Evolutionary conservation across 2,329 filamentous ascomycete species (phyloP), one percentile per base, ranked within the genome.

Genomic region (Trichoderma atroviride): DNA sequence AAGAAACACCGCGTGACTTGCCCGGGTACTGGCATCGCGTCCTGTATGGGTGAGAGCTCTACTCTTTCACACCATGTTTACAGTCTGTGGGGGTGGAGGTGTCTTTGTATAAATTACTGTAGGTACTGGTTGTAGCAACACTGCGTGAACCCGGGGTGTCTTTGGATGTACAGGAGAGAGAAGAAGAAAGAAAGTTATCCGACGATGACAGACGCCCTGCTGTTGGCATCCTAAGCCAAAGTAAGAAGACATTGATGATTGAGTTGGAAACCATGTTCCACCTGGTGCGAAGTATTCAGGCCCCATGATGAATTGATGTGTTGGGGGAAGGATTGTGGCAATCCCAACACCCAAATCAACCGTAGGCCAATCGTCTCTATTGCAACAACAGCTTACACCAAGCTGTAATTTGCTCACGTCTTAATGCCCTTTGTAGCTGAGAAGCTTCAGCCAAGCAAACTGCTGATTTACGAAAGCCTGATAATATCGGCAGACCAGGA

Each of bases 1-100:
- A 63, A 11, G 14, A 35, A 35, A 14, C 33, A 35, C 33, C 47
- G 60, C 60, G 47, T 65, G 62, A 43, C 62, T 65, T 65, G 62
- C 16, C 22, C 56, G 16, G 50, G 55, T 43, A 31, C 24, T 27
- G 61, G 33, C 31, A 55, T n/a, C 50, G 40, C 37, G 33, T 64
- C 19, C 33, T 64, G 50, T 64, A 52, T 56, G 61, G 61, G 31
- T 13, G 33, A 65, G 50, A 43, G 31, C 33, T 56, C n/a, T 24
- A 13, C 24, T 24, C 13, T 43, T 31, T 43, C 62, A 56, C 62
- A 65, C 62, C 52, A 65, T 35, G 24, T 24, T 43, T 43, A n/a
- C 50, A 11, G 31, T 37, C 43, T 55, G 50, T 19, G 50, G 52
- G 52, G 40, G 52, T n/a, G 53, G 52, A 65, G 52, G 24, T 43